Base-by-base conservation (phyloP, 2,329 filamentous ascomycete genomes). In the Exophiala lecanii-corni region DNA sequence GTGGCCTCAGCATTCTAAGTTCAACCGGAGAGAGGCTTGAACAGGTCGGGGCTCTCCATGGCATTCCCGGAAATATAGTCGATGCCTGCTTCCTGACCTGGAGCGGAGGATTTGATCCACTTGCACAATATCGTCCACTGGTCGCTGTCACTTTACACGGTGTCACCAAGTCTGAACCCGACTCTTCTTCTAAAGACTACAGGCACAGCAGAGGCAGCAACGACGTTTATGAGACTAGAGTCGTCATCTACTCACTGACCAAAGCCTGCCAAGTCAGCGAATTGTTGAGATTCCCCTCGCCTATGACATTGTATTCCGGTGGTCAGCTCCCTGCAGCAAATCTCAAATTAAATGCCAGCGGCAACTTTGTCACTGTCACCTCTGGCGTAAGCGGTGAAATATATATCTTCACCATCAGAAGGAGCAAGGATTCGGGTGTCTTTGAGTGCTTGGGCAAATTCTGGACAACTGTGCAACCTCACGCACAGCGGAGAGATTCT, bases 321-420 rank as follows among this genome's bases (percentile, higher is more conserved):
- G 31, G 30, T 15, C 9, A 38, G 13, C 30, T 16, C 16, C 26
- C 76, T 0, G 75, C 76, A 4, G 88, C 87, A 17, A 81, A 85
- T 18, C 73, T 96, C 45, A 81, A 77, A 33, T 70, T 96, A 41
- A 78, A 83, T 56, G 82, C 84, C 9, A 84, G 86, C 55, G 79
- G 77, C 3, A 83, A 81, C 21, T 86, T 78, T 55, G 59, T 96
- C 26, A 74, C 82, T 2, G 71, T 96, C 21, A 79, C 84, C 41
- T 96, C 89, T 37, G 89, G 88, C 2, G 68, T 75, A 16, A 95
- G 87, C 37, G 91, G 91, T 9, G 91, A 97, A 66, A 81, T 91
- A 34, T 95, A 85, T 74, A 70, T 95, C 5, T 97, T 82, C 75
- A 61, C 70, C 21, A 50, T 62, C 40, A 55, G 49, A 26, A 48